phyloP scores from a whole-genome alignment of 2,329 filamentous ascomycete species.

The Orbilia ellipsospora region DNA sequence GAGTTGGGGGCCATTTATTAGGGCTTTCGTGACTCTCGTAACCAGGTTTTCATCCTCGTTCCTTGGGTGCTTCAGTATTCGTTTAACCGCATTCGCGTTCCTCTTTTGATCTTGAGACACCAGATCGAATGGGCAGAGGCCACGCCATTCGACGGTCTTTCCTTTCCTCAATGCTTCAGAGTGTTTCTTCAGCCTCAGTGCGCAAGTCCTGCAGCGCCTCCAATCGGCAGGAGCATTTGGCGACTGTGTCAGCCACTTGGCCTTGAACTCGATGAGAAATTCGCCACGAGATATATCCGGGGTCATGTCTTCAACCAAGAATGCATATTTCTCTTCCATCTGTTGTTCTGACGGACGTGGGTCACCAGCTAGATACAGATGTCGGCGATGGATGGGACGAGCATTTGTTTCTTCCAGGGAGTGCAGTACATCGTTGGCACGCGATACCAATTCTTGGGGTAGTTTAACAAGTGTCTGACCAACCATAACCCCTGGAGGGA shows the following conservation, averaged over 20 bases:
- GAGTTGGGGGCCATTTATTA: slow-evolving; percentile 60
- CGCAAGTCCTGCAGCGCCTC: slow-evolving; percentile 79
- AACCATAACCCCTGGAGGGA: slow-evolving; percentile 68
- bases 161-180: slow-evolving; percentile 53
- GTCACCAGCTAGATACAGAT: slow-evolving; percentile 67
- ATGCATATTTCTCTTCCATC: slow-evolving; percentile 65
- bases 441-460: slow-evolving; percentile 63
- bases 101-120: slow-evolving; percentile 66
- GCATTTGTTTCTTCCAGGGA: slow-evolving; percentile 64
- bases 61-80: slow-evolving; percentile 58
- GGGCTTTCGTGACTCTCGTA: slow-evolving; percentile 31
- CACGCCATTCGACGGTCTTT: slow-evolving; percentile 57
- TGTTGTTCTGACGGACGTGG: slow-evolving; percentile 62
- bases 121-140: slow-evolving; percentile 75
- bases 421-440: slow-evolving; percentile 69
- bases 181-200: slow-evolving; percentile 61
- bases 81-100: slow-evolving; percentile 63
- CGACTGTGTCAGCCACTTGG: slow-evolving; percentile 84
- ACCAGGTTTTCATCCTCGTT: slow-evolving; percentile 37
- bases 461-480: slow-evolving; percentile 69
- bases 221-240: slow-evolving; percentile 74
- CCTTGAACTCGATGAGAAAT: slow-evolving; percentile 78
- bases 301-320: slow-evolving; percentile 80
- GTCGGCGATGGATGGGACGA: slow-evolving; percentile 66
- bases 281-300: slow-evolving; percentile 60